A percentile compares a stretch with the other conserved stretches of the same genome.
phyloP scores from a whole-genome alignment of 495 filamentous ascomycete genomes.

The Aspergillus sclerotiicarbonarius region DNA sequence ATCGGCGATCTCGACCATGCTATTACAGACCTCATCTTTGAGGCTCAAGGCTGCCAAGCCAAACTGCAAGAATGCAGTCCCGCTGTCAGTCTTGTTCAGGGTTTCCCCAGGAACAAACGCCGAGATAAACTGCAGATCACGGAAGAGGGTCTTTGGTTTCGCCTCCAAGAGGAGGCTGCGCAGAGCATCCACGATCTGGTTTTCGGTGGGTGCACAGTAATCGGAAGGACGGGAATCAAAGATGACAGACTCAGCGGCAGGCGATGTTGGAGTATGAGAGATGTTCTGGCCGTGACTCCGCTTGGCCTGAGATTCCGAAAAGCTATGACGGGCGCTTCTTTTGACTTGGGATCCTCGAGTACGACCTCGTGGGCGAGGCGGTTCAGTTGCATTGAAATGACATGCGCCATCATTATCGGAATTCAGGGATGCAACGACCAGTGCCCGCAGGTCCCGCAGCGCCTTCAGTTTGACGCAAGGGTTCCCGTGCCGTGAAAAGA shows the following conservation, averaged over 20 bases:
- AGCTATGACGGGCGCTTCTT: conserved; percentile 34
- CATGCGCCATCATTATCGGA: conserved; percentile 46
- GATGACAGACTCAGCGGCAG: conserved; percentile 34
- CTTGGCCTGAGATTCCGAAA: conserved; percentile 27
- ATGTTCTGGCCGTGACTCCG: conserved; percentile 18
- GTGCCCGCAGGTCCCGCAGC: conserved; percentile 74
- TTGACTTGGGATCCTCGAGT: conserved; percentile 14
- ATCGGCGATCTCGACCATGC: conserved; percentile 77
- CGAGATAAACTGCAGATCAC: conserved; percentile 93
- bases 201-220: conserved; percentile 44
- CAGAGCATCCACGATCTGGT: conserved; percentile 71
- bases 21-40: conserved; percentile 84
- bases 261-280: conserved; percentile 22
- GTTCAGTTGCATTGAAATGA: conserved; percentile 33
- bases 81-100: conserved; percentile 80
- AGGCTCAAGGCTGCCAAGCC: conserved; percentile 82
- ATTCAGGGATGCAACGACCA: conserved; percentile 72
- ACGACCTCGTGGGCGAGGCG: conserved; percentile 14
- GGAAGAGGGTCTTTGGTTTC: conserved; percentile 87
- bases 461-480: conserved; percentile 83
- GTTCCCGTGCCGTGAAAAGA: conserved; percentile 88
- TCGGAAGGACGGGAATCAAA: conserved; percentile 40
- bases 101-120: conserved; percentile 80
- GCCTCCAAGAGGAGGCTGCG: conserved; percentile 75
- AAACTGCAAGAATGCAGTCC: conserved; percentile 94